Evolutionary conservation across 352 stramenopile genomes (phyloP).

Genomic region (Globisporangium acanthophoron): DNA sequence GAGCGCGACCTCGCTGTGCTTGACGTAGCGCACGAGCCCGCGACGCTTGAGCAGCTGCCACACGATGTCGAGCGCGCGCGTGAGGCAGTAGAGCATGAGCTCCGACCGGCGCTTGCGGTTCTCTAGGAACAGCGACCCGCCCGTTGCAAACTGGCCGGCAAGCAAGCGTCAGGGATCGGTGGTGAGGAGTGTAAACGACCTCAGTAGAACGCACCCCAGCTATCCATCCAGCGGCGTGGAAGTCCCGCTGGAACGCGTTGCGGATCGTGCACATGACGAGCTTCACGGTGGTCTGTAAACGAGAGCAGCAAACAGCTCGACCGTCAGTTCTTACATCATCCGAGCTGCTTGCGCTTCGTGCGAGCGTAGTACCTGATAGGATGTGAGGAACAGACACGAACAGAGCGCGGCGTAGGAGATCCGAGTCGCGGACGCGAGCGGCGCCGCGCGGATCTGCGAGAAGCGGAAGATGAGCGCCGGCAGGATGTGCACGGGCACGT

Average conservation of each 20-base stretch:
- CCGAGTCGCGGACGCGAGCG: conserved; percentile 33
- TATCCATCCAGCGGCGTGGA: conserved; percentile 30
- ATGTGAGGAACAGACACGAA: neutral
- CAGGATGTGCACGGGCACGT: conserved; percentile 75
- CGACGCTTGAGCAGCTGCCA: conserved; percentile 73
- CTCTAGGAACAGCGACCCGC: conserved; percentile 66
- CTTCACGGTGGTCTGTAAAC: conserved; percentile 56
- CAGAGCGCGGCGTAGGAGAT: conserved; percentile 64
- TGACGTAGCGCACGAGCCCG: conserved; percentile 61
- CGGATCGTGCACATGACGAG: conserved; percentile 63
- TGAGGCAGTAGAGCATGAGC: conserved; percentile 76
- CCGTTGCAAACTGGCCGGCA: conserved; percentile 62
- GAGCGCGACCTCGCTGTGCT: conserved; percentile 69
- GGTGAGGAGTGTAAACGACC: too few relatives aligned
- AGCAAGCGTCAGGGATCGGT: too few relatives aligned
- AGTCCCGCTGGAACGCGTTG: conserved; percentile 70
- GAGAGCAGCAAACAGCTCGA: neutral
- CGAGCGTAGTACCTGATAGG: conserved; percentile 13
- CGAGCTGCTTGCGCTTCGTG: conserved; percentile 48
- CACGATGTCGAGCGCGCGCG: conserved; percentile 52
- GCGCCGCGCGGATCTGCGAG: conserved; percentile 40
- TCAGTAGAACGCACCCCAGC: conserved; percentile 38
- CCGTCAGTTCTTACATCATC: neutral
- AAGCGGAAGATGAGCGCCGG: conserved; percentile 70
- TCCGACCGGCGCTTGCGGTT: conserved; percentile 80